Conservation (phyloP, 352 stramenopile species). For the Pythium pectinolyticum region DNA sequence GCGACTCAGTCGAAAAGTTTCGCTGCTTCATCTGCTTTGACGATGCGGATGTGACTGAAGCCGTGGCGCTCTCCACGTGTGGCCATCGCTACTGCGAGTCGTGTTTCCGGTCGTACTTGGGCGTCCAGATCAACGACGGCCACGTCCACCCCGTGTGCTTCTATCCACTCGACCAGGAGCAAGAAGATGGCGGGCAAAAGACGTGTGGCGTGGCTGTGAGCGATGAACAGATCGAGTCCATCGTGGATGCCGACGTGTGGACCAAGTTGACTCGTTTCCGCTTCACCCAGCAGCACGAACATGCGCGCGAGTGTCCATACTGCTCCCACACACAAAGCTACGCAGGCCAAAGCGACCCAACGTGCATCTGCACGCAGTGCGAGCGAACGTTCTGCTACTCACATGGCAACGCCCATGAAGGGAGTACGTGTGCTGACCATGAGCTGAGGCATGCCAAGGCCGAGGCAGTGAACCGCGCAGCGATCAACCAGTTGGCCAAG, state of each 20-base stretch:
- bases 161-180: conserved; percentile 19
- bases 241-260: conserved; percentile 2
- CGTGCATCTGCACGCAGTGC: conserved; percentile 8
- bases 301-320: conserved; percentile 18
- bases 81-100: conserved; percentile 56
- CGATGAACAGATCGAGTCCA: conserved; percentile 2
- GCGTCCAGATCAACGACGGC: conserved; percentile 69
- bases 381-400: conserved; percentile 11
- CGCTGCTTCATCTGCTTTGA: conserved; percentile 79
- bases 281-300: conserved; percentile 11
- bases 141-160: conserved; percentile 79
- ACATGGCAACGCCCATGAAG: conserved; percentile 18
- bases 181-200: neutral
- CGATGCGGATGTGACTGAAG: conserved; percentile 36
- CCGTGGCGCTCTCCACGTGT: conserved; percentile 43
- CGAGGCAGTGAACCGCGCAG: neutral
- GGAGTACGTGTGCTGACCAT: conserved; percentile 14
- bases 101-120: conserved; percentile 60
- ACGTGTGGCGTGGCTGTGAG: conserved; percentile 8
- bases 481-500: conserved; percentile 9
- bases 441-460: conserved; percentile 4
- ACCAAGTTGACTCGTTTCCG: conserved; percentile 11
- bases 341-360: neutral
- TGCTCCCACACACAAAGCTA: conserved; percentile 10
- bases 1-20: conserved; percentile 43